Conservation (phyloP, 176 grass and related monocot species). For the Themeda triandra region DNA sequence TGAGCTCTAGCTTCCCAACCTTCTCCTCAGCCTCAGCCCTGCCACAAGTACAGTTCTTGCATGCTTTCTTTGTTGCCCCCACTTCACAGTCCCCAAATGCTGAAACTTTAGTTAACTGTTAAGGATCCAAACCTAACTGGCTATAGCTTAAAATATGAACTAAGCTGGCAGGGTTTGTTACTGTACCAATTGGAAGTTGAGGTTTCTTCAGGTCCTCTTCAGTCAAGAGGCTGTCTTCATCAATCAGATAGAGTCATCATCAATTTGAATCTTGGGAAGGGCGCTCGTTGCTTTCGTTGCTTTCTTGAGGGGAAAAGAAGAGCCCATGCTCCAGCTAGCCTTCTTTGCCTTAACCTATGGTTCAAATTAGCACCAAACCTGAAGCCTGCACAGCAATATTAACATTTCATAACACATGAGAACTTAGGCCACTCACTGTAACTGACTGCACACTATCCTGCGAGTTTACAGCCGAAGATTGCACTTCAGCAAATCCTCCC, state of each 20-base stretch:
- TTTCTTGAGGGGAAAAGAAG: conserved; percentile 81
- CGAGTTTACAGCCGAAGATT: conserved; percentile 40
- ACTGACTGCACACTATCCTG: conserved; percentile 41
- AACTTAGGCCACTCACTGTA: conserved; percentile 39
- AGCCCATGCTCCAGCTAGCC: conserved; percentile 76
- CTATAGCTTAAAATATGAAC: not conserved
- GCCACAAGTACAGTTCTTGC: too few relatives aligned
- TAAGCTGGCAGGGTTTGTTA: not conserved
- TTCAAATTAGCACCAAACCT: not conserved
- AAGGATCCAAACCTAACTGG: not conserved
- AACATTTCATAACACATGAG: not conserved
- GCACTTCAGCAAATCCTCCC: conserved; percentile 68
- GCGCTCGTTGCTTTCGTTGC: conserved; percentile 27
- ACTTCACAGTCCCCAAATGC: conserved; percentile 84
- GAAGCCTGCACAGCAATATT: not conserved
- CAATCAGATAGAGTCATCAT: conserved; percentile 74
- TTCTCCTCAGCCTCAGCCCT: too few relatives aligned
- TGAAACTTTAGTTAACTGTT: conserved; percentile 6
- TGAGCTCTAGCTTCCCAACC: too few relatives aligned
- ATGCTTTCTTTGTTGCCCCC: conserved; percentile 79
- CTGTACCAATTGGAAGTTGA: conserved; percentile 71
- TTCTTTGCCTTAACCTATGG: conserved; percentile 80
- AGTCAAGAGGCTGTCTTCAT: conserved; percentile 88
- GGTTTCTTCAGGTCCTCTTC: conserved; percentile 96
- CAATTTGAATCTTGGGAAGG: conserved; percentile 78